Evolutionary conservation across 345 rosid genomes (phyloP).

Genomic region (Linum trigynum): DNA sequence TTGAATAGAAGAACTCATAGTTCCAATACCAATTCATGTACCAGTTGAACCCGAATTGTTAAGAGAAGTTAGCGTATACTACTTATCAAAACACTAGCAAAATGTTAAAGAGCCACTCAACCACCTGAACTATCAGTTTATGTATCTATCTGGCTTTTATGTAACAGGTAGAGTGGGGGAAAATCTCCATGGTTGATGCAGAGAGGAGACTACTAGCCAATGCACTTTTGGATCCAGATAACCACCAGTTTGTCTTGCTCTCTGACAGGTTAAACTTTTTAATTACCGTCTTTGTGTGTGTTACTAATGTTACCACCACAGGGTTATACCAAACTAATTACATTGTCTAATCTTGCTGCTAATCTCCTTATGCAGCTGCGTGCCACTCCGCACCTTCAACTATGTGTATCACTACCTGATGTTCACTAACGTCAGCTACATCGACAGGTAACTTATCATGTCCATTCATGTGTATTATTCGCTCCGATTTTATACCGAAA

Average conservation of each 20-base stretch:
- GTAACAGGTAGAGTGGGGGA: slow-evolving; percentile 60
- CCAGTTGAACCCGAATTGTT: too few relatives aligned
- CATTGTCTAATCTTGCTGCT: slow-evolving; percentile 7
- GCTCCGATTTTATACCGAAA: too few relatives aligned
- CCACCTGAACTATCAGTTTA: too few relatives aligned
- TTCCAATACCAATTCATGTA: too few relatives aligned
- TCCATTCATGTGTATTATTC: too few relatives aligned
- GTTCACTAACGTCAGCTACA: slow-evolving; percentile 49
- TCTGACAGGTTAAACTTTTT: slow-evolving; percentile 46
- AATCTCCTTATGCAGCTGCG: slow-evolving; percentile 34
- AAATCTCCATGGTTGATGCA: slow-evolving; percentile 65
- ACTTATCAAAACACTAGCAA: too few relatives aligned
- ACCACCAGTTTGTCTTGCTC: slow-evolving; percentile 59
- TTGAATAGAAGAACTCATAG: too few relatives aligned
- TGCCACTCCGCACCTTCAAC: slow-evolving; percentile 50
- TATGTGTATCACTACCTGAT: slow-evolving; percentile 49
- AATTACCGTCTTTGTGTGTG: not conserved
- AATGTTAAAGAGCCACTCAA: too few relatives aligned
- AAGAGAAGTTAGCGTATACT: too few relatives aligned
- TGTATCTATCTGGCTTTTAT: too few relatives aligned
- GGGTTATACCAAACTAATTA: not conserved
- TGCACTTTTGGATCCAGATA: slow-evolving; percentile 58
- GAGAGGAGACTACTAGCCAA: slow-evolving; percentile 55
- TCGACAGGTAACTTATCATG: slow-evolving; percentile 58
- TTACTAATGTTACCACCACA: not conserved